Percentiles rank a stretch among this genome's conserved stretches.
Conservation (phyloP, 495 filamentous ascomycete species). For the Xylaria castorea region DNA sequence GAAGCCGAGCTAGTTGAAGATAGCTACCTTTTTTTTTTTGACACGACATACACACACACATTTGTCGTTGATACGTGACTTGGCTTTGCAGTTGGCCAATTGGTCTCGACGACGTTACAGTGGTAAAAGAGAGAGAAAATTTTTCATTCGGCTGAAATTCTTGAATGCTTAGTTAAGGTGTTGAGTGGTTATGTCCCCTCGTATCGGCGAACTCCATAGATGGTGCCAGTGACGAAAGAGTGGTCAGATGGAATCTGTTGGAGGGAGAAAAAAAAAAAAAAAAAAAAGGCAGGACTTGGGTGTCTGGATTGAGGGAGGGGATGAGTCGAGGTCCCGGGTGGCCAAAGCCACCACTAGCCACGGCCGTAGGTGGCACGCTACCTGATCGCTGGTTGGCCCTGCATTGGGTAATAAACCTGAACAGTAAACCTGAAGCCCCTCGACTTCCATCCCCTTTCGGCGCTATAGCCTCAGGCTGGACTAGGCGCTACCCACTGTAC, state of each 20-base stretch:
- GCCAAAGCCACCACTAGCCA: constrained; percentile 26
- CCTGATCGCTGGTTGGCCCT: neutral
- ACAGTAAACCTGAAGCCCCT: neutral
- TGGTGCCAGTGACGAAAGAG: constrained; percentile 8
- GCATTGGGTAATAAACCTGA: neutral
- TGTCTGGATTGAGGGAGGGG: neutral
- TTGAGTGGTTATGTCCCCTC: constrained; percentile 10
- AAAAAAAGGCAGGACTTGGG: neutral
- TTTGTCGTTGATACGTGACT: constrained; percentile 22
- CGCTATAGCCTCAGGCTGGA: neutral
- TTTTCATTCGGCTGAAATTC: constrained; percentile 21
- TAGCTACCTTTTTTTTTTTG: constrained; percentile 2
- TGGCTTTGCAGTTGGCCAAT: constrained; percentile 28
- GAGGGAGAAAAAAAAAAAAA: neutral
- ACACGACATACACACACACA: constrained; percentile 27
- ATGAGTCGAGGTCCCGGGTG: neutral
- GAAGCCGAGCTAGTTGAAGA: constrained; percentile 15
- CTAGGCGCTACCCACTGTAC: constrained; percentile 9
- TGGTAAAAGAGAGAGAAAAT: constrained; percentile 19
- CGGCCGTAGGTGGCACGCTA: constrained; percentile 11
- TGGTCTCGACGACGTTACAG: constrained; percentile 20
- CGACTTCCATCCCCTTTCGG: neutral
- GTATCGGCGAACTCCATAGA: constrained; percentile 18
- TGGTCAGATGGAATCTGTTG: constrained; percentile 1
- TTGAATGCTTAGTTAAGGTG: neutral